Base-by-base conservation (phyloP, 2,329 filamentous ascomycete genomes). In the Fusarium nodosum region DNA sequence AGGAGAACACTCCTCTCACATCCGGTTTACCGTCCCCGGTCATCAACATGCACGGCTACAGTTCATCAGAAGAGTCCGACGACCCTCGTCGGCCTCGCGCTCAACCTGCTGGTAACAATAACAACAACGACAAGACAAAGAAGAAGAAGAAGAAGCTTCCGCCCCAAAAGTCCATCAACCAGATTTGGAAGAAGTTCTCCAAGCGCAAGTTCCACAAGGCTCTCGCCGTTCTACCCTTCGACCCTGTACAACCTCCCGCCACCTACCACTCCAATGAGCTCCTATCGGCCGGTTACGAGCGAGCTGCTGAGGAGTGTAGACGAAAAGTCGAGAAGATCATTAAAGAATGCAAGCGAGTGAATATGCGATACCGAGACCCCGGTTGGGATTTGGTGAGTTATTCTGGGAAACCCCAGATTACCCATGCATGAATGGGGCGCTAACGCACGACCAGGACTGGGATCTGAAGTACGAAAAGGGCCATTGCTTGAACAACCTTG, bases 331-430 rank as follows among this genome's bases (percentile, higher is more conserved):
- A 83, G 47, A 88, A 88, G 75, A 89, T 89, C 62, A 86, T 88
- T 48, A 81, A 85, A 65, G 87, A 89, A 72, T 96, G 93, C 79
- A 84, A 86, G 68, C 84, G 92, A 24, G 84, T 94, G 38, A 97
- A 97, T 73, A 91, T 91, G 77, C 91, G 93, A 74, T 97, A 96
- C 76, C 86, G 91, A 26, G 90, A 92, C 69, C 87, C 88, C 1
- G 86, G 84, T 2, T 88, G 83, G 78, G 86, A 88, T 69, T 74
- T 88, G 76, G 86, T 88, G 75, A 77, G 85, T 73, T 60, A 26
- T 2, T 3, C 2, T 16, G 7, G 18, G 5, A 28, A 31, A 31
- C 5, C 13, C 44, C 28, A 26, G 18, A 56, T 42, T 18, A 38
- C 36, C 36, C 36, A 39, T 15, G 7, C 41, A 34, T 33, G 45